These are phyloP conservation scores for Luvunga scandens DNA, from an alignment of 345 rosid species.

Conservation along the genomic window DNA sequence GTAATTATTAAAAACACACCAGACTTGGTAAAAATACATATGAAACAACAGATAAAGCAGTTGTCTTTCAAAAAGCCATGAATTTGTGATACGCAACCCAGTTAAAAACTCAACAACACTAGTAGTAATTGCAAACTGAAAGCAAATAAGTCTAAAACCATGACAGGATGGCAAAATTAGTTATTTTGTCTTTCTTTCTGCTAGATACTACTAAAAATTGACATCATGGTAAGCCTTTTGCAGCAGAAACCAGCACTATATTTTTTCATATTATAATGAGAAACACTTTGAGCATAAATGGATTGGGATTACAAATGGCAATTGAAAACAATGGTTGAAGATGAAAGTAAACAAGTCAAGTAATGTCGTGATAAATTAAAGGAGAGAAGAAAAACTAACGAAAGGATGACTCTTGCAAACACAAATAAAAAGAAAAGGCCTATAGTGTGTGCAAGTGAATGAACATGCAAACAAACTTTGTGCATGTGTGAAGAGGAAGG, in stretches of 20 bases:
- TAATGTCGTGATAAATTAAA: not conserved
- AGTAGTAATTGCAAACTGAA: not conserved
- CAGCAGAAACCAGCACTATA: not conserved
- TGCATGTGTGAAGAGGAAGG: not conserved
- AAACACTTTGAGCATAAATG: not conserved
- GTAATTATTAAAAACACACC: slow-evolving; percentile 17
- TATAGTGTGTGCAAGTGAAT: not conserved
- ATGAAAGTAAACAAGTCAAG: not conserved
- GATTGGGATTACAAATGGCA: not conserved
- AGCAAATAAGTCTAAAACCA: not conserved
- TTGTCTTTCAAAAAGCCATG: not conserved
- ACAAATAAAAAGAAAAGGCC: not conserved
- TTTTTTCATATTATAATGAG: not conserved
- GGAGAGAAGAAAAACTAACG: not conserved
- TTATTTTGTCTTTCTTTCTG: not conserved
- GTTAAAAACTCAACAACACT: not conserved
- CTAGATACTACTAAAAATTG: not conserved
- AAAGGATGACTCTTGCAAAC: not conserved
- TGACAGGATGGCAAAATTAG: not conserved
- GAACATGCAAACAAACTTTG: not conserved
- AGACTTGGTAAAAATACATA: not conserved
- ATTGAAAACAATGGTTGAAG: not conserved
- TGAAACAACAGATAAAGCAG: not conserved
- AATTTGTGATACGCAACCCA: not conserved
- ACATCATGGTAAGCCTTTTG: not conserved